Percentiles rank a stretch among this genome's conserved stretches.
phyloP scores from a whole-genome alignment of 176 grass and related monocot species.

The Ananas comosus region DNA sequence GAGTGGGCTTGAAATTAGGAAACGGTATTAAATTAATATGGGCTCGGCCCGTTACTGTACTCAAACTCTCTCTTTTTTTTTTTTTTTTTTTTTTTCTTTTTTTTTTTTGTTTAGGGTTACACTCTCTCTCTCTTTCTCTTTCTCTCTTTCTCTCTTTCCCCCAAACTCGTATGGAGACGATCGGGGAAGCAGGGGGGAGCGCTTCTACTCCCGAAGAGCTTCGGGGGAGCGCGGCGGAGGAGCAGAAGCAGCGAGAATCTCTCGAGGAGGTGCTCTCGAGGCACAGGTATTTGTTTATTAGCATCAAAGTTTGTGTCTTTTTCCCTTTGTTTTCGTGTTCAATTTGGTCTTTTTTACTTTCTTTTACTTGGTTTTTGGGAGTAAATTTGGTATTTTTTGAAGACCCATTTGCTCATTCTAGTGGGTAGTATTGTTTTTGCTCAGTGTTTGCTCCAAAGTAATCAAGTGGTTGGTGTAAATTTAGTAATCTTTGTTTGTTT shows the following conservation, averaged over 20 bases:
- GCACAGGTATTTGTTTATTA: constrained; percentile 39
- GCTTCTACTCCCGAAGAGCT: not conserved
- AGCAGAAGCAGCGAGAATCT: constrained; percentile 28
- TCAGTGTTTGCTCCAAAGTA: not conserved
- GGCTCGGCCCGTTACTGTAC: too few relatives aligned
- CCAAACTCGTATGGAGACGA: constrained; percentile 35
- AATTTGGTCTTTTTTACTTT: not conserved
- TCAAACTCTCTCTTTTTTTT: too few relatives aligned
- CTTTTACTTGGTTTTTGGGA: not conserved
- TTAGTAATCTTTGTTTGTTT: not conserved
- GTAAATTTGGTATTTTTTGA: not conserved
- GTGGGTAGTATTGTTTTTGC: not conserved
- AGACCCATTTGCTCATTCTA: not conserved
- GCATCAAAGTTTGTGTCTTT: not conserved
- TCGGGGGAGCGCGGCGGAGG: not conserved
- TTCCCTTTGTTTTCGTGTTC: not conserved
- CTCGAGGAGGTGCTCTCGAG: constrained; percentile 59
- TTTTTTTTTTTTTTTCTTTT: too few relatives aligned
- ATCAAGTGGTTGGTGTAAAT: constrained; percentile 1
- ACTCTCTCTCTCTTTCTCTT: not conserved
- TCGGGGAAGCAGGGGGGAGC: constrained; percentile 33
- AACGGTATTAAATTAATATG: too few relatives aligned
- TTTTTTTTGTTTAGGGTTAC: not conserved
- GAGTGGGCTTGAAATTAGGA: too few relatives aligned
- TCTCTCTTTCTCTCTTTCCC: not conserved